Evolutionary conservation across 2,329 filamentous ascomycete genomes (phyloP).

Genomic region (Colletotrichum lini): DNA sequence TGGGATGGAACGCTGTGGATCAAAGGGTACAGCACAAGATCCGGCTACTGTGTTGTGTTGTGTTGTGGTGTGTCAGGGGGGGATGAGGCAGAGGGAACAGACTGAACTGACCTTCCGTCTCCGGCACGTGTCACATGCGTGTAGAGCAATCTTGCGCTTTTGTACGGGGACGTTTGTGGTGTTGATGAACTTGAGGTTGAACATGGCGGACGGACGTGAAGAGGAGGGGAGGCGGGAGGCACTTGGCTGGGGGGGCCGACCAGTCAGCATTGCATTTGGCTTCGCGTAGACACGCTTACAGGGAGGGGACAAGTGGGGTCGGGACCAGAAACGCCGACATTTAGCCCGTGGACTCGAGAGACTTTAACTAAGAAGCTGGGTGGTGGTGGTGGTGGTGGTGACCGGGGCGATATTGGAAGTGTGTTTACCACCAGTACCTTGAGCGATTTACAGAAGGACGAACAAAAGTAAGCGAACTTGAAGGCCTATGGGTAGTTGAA

Average conservation of each 20-base stretch:
- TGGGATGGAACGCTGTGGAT: neutral
- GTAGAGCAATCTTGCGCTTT: constrained; percentile 39
- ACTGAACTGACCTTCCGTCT: constrained; percentile 38
- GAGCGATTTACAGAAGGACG: too few species aligned
- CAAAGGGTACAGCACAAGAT: neutral
- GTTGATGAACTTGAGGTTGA: constrained; percentile 44
- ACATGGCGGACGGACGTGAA: constrained; percentile 31
- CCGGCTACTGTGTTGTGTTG: neutral
- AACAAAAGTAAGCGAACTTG: too few species aligned
- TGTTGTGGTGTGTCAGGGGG: too few species aligned
- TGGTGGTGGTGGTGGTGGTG: too few species aligned
- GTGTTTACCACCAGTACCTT: too few species aligned
- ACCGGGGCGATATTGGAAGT: too few species aligned
- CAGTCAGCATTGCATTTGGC: neutral
- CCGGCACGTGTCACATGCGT: constrained; percentile 42
- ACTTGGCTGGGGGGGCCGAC: neutral
- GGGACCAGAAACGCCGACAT: neutral
- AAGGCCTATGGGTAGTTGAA: too few species aligned
- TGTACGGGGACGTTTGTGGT: constrained; percentile 31
- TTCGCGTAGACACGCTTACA: neutral
- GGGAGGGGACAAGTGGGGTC: too few species aligned
- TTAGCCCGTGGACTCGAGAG: neutral
- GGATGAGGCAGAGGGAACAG: too few species aligned
- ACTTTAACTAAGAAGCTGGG: too few species aligned
- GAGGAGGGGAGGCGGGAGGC: too few species aligned